Percentiles rank a stretch among this genome's conserved stretches.
These are phyloP conservation scores for Medicago lupulina DNA, from an alignment of 306 rosid species.

Conservation along the genomic window DNA sequence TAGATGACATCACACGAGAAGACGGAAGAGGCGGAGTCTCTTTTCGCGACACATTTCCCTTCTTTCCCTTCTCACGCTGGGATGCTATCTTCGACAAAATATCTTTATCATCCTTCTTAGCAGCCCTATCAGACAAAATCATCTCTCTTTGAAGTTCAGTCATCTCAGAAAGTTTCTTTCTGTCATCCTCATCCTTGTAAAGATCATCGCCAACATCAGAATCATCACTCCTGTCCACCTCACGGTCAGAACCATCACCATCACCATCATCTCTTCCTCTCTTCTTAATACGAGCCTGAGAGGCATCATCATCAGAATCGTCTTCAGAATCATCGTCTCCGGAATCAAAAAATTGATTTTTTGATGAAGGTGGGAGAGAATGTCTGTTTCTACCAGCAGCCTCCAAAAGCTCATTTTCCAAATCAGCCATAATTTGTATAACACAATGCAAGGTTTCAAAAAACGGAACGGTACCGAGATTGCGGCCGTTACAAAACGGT, in stretches of 20 bases:
- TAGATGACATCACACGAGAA: constrained; percentile 79
- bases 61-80: constrained; percentile 77
- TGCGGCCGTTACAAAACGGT: too few relatives aligned
- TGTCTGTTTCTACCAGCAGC: constrained; percentile 88
- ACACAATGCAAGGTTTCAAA: not conserved
- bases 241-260: constrained; percentile 56
- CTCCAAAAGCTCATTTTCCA: constrained; percentile 83
- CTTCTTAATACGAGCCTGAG: constrained; percentile 87
- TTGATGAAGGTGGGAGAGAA: constrained; percentile 44
- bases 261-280: constrained; percentile 65
- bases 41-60: constrained; percentile 51
- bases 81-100: constrained; percentile 74
- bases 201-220: constrained; percentile 90
- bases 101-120: constrained; percentile 78
- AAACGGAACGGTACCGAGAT: too few relatives aligned
- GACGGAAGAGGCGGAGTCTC: constrained; percentile 67
- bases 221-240: constrained; percentile 69
- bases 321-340: constrained; percentile 49
- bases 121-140: constrained; percentile 86
- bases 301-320: constrained; percentile 66
- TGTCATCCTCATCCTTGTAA: constrained; percentile 82
- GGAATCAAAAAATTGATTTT: too few relatives aligned
- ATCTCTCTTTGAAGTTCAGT: constrained; percentile 96
- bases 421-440: constrained; percentile 56
- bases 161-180: constrained; percentile 86